Base-by-base conservation (phyloP, 805 yeast species). In the Candida multigemmis region DNA sequence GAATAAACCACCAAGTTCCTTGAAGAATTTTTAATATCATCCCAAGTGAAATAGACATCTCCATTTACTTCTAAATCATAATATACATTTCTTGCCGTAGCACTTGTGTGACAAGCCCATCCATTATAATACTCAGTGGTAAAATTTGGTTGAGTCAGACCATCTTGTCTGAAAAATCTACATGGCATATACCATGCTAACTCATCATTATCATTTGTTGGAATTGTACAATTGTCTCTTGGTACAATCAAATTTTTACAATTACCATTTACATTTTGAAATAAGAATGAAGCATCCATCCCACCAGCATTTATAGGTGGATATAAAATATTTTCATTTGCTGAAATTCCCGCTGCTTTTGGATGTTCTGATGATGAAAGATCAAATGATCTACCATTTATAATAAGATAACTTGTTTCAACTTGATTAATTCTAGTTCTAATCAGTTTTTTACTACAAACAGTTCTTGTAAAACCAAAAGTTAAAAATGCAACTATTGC, bases 181-280 rank as follows among this genome's bases (percentile, higher is more conserved):
- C 98, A 91, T 3, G 98, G 97, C 78, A 87, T 85, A 56, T 91
- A 91, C 95, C 96, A 87, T 11, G 94, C 96, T 40, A 89, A 50
- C 14, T 71, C 76, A 17, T 70, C 68, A 30, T 70, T 63, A 25
- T 36, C 39, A 19, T 39, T 43, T 35, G 60, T 54, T 1, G 96
- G 96, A 32, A 87, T 87, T 0, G 78, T 42, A 40, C 82, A 70
- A 44, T 77, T 69, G 3, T 57, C 70, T 37, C 71, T 72, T 24
- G 96, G 93, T 4, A 47, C 65, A 31, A 91, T 79, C 27, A 87
- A 56, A 19, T 75, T 77, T 50, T 74, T 77, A 59, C 98, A 89
- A 48, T 87, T 76, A 12, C 93, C 93, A 48, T 86, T 86, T 23
- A 86, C 94, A 50, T 86, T 86, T 52, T 86, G 96, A 50, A 86